Evolutionary conservation across 805 yeast genomes (phyloP).

Genomic region (Metschnikowia arizonensis): DNA sequence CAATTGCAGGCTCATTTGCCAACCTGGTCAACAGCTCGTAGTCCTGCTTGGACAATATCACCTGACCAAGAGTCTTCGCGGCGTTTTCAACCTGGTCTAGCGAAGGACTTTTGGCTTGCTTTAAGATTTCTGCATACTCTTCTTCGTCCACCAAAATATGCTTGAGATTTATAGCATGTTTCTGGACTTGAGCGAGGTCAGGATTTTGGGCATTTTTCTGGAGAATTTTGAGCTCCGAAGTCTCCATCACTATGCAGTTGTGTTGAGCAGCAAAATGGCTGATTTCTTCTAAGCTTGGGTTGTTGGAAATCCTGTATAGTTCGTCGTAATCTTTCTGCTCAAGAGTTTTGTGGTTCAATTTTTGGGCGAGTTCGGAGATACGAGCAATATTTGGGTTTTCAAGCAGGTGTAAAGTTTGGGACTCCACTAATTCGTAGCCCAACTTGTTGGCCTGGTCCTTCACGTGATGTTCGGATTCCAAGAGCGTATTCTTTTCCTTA

Average conservation of each 20-base stretch:
- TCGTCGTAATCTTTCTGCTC: conserved; percentile 8
- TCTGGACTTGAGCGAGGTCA: conserved; percentile 9
- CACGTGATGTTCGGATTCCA: conserved; percentile 10
- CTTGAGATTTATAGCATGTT: conserved; percentile 7
- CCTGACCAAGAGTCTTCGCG: conserved; percentile 16
- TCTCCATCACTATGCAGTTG: conserved; percentile 6
- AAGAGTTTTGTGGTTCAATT: conserved; percentile 10
- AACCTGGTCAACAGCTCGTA: conserved; percentile 16
- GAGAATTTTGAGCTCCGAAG: conserved; percentile 5
- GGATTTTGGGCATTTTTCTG: conserved; percentile 13
- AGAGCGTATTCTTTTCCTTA: conserved; percentile 8
- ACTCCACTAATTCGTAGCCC: conserved; percentile 1
- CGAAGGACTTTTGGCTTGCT: conserved; percentile 15
- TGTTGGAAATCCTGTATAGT: conserved; percentile 10
- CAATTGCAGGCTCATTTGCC: conserved; percentile 17
- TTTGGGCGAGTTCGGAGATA: conserved; percentile 12
- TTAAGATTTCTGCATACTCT: conserved; percentile 8
- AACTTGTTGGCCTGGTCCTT: conserved; percentile 1
- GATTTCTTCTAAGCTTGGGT: conserved; percentile 14
- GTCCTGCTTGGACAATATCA: conserved; percentile 13
- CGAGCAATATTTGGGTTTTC: not conserved
- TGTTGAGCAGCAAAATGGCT: conserved; percentile 10
- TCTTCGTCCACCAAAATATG: conserved; percentile 9
- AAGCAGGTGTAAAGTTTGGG: conserved; percentile 15
- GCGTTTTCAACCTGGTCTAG: conserved; percentile 18